Conservation (phyloP, 805 yeast genomes). For the Priceomyces castillae region DNA sequence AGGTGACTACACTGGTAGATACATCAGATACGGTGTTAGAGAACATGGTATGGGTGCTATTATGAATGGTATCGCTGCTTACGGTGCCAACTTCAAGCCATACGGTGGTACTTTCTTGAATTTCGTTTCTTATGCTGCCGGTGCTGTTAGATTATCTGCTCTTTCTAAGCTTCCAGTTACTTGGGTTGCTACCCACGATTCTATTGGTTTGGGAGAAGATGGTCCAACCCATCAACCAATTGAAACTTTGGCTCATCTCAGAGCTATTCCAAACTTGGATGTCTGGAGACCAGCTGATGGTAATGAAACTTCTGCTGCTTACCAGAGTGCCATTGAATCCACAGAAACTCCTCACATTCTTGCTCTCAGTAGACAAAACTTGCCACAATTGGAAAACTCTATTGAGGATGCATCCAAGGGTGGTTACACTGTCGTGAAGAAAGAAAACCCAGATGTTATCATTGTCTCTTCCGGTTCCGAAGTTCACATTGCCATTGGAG, state of each 20-base stretch:
- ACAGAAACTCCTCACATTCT: slow-evolving; percentile 67
- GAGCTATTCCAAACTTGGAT: slow-evolving; percentile 77
- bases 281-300: slow-evolving; percentile 96
- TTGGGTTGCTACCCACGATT: slow-evolving; percentile 89
- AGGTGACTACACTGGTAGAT: slow-evolving; percentile 89
- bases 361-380: slow-evolving; percentile 81
- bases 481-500: slow-evolving; percentile 77
- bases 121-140: slow-evolving; percentile 80
- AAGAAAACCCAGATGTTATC: slow-evolving; percentile 64
- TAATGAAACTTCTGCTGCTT: slow-evolving; percentile 84
- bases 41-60: slow-evolving; percentile 99
- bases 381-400: slow-evolving; percentile 93
- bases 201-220: slow-evolving; percentile 89
- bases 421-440: slow-evolving; percentile 73
- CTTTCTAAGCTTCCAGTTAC: slow-evolving; percentile 78
- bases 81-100: slow-evolving; percentile 78
- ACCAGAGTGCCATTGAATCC: slow-evolving; percentile 60
- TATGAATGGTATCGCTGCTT: slow-evolving; percentile 95
- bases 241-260: slow-evolving; percentile 81
- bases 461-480: slow-evolving; percentile 94
- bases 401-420: slow-evolving; percentile 92
- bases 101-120: slow-evolving; percentile 98
- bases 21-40: slow-evolving; percentile 96
- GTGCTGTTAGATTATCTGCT: slow-evolving; percentile 84
- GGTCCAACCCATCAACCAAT: slow-evolving; percentile 95